Evolutionary conservation across 2,329 filamentous ascomycete species (phyloP).

Genomic region (Seiridium unicorne): DNA sequence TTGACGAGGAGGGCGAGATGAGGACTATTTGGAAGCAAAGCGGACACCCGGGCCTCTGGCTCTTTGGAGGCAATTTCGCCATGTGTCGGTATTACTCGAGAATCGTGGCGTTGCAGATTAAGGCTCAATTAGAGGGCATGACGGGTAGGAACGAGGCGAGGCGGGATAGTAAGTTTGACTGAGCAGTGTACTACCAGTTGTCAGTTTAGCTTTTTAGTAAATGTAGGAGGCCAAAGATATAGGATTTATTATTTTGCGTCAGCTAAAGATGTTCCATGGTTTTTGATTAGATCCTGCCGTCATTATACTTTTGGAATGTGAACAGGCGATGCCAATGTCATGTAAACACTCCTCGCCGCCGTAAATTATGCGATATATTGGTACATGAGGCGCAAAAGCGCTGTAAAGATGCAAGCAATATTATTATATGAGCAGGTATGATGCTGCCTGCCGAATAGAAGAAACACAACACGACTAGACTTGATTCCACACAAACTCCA

Average conservation of each 20-base stretch:
- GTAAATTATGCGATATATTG: too few species aligned
- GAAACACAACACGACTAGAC: too few species aligned
- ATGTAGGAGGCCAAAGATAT: not conserved
- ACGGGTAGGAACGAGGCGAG: not conserved
- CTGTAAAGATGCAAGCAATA: too few species aligned
- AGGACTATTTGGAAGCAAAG: constrained; percentile 57
- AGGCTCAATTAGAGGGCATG: constrained; percentile 27
- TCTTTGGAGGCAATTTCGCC: constrained; percentile 63
- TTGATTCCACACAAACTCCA: too few species aligned
- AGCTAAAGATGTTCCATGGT: not conserved
- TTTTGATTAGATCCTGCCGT: not conserved
- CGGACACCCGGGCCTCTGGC: constrained; percentile 65
- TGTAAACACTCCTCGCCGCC: too few species aligned
- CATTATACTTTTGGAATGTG: not conserved
- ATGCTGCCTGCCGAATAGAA: too few species aligned
- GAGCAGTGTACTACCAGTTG: too few species aligned
- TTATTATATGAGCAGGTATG: too few species aligned
- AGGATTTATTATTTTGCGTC: not conserved
- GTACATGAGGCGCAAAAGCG: too few species aligned
- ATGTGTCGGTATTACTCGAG: constrained; percentile 61
- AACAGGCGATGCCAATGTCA: not conserved
- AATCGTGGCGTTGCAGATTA: constrained; percentile 51
- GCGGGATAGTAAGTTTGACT: not conserved
- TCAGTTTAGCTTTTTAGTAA: not conserved
- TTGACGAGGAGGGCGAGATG: constrained; percentile 53